Conservation (phyloP, 306 rosid species). For the Quercus bicolor region DNA sequence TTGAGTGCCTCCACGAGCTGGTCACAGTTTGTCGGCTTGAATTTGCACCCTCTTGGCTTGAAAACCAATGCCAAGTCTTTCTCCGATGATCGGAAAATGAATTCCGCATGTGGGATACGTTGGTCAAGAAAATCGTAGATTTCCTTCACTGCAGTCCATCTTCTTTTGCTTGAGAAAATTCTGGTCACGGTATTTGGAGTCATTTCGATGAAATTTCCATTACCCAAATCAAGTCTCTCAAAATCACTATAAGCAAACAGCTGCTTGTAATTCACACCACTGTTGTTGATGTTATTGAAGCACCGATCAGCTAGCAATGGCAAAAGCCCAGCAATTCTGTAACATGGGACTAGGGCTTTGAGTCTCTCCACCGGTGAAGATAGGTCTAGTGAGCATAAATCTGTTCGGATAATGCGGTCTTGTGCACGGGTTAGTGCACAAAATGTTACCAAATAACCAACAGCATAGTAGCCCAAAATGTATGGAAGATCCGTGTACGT, state of each 20-base stretch:
- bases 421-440: constrained; percentile 67
- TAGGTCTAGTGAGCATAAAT: constrained; percentile 56
- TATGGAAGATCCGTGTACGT: constrained; percentile 73
- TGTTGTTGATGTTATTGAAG: constrained; percentile 5
- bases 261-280: constrained; percentile 18
- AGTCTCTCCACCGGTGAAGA: constrained; percentile 52
- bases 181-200: constrained; percentile 69
- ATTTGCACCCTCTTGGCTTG: constrained; percentile 63
- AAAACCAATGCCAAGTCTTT: constrained; percentile 48
- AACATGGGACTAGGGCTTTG: constrained; percentile 68
- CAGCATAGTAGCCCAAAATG: constrained; percentile 67
- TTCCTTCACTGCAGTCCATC: constrained; percentile 67
- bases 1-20: constrained; percentile 72
- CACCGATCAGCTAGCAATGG: constrained; percentile 58
- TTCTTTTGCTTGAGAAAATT: constrained; percentile 43
- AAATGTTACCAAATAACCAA: constrained; percentile 58
- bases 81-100: constrained; percentile 33
- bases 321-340: constrained; percentile 49
- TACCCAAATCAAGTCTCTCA: constrained; percentile 52
- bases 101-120: constrained; percentile 80
- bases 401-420: constrained; percentile 48
- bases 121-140: constrained; percentile 75
- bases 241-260: constrained; percentile 55
- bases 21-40: constrained; percentile 49
- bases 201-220: constrained; percentile 54